A percentile compares a stretch with the other conserved stretches of the same genome.
phyloP scores from a whole-genome alignment of 176 grass and related monocot genomes.

The Typha latifolia region DNA sequence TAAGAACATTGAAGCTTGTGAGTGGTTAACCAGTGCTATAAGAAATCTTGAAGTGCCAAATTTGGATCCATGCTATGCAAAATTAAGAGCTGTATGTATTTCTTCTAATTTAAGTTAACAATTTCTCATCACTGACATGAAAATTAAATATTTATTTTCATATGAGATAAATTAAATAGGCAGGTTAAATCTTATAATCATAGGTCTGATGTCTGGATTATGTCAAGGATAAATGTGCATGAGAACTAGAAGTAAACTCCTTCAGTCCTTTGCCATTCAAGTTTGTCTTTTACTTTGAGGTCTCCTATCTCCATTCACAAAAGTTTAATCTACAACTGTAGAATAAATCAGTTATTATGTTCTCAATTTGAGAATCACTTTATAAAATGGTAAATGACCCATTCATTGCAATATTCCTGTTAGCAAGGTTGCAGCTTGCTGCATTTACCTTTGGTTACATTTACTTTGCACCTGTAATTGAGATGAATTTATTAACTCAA shows the following conservation, averaged over 20 bases:
- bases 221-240: not conserved
- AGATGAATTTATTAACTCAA: slow-evolving; percentile 16
- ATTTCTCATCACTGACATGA: not conserved
- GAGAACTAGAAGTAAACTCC: not conserved
- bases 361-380: not conserved
- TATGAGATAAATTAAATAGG: no score
- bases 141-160: no score
- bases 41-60: slow-evolving; percentile 74
- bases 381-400: not conserved
- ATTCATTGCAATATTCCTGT: not conserved
- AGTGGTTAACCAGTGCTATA: slow-evolving; percentile 88
- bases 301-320: not conserved
- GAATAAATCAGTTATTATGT: not conserved
- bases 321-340: not conserved
- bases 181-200: not conserved
- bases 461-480: not conserved
- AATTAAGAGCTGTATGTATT: slow-evolving; percentile 63
- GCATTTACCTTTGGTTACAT: slow-evolving; percentile 1
- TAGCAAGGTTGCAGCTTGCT: not conserved
- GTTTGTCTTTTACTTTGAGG: not conserved
- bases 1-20: slow-evolving; percentile 90
- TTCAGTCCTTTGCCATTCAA: not conserved
- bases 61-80: slow-evolving; percentile 71
- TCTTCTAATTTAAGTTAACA: slow-evolving; percentile 10
- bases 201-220: not conserved